A percentile compares a stretch with the other conserved stretches of the same genome.
These are phyloP conservation scores for Saccharomycopsis fermentans DNA, from an alignment of 805 yeast genomes.

Conservation along the genomic window DNA sequence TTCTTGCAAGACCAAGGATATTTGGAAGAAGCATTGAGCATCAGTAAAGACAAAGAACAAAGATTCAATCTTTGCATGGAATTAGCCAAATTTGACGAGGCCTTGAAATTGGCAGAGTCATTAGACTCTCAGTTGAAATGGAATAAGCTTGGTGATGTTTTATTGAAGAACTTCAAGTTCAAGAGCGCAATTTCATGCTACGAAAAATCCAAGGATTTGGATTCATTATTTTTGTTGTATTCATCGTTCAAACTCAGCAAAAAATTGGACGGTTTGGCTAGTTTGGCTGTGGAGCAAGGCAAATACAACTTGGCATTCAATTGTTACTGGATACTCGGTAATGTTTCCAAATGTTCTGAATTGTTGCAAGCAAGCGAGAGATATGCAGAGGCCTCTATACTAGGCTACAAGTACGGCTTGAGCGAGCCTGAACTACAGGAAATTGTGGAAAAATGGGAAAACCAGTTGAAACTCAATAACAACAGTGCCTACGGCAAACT, in stretches of 20 bases:
- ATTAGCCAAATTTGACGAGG: slow-evolving; percentile 61
- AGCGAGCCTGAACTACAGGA: slow-evolving; percentile 34
- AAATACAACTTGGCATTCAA: slow-evolving; percentile 86
- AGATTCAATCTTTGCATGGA: slow-evolving; percentile 81
- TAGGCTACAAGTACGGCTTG: slow-evolving; percentile 62
- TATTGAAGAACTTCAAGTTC: slow-evolving; percentile 69
- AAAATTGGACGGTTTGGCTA: slow-evolving; percentile 55
- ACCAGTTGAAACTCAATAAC: slow-evolving; percentile 38
- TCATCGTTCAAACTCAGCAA: slow-evolving; percentile 66
- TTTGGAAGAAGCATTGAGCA: slow-evolving; percentile 68
- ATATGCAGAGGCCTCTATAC: slow-evolving; percentile 74
- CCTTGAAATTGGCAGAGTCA: slow-evolving; percentile 52
- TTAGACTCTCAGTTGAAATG: slow-evolving; percentile 62
- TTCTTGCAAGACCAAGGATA: slow-evolving; percentile 91
- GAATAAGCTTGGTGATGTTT: slow-evolving; percentile 85
- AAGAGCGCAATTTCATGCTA: slow-evolving; percentile 73
- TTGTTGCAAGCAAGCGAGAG: slow-evolving; percentile 61
- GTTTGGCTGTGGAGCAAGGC: slow-evolving; percentile 59
- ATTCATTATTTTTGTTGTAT: slow-evolving; percentile 71
- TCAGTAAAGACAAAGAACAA: slow-evolving; percentile 83
- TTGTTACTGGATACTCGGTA: slow-evolving; percentile 81
- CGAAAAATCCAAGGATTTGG: slow-evolving; percentile 67
- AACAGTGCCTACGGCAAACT: slow-evolving; percentile 55
- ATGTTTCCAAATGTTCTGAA: slow-evolving; percentile 49
- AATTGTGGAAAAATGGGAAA: slow-evolving; percentile 60